Evolutionary conservation across 2,329 filamentous ascomycete genomes (phyloP).

Genomic region (Pyrenochaeta sp.): DNA sequence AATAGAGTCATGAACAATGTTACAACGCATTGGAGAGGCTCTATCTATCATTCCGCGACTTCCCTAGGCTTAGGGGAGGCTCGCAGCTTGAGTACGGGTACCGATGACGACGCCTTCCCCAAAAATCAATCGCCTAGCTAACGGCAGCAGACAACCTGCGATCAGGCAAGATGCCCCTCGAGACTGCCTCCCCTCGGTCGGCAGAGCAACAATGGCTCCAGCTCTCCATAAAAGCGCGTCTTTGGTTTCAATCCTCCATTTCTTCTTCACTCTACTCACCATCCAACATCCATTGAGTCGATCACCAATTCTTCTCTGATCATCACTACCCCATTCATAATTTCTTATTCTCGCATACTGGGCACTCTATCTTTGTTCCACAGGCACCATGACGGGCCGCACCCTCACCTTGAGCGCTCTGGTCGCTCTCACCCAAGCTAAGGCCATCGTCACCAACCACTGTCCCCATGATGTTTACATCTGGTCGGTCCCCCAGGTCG

Average conservation of each 20-base stretch:
- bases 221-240: conserved; percentile 4
- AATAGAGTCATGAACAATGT: background rate
- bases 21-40: too few species aligned
- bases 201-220: conserved; percentile 5
- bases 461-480: conserved; percentile 30
- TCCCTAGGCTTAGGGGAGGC: too few species aligned
- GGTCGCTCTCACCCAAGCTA: conserved; percentile 28
- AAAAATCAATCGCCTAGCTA: background rate
- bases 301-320: conserved; percentile 19
- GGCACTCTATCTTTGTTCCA: background rate
- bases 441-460: conserved; percentile 39
- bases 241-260: conserved; percentile 7
- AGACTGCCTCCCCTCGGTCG: conserved; percentile 11
- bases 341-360: conserved; percentile 2
- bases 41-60: too few species aligned
- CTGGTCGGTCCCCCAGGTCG: conserved; percentile 31
- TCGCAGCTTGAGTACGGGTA: too few species aligned
- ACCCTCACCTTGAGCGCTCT: conserved; percentile 24
- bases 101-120: background rate
- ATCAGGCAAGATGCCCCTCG: background rate
- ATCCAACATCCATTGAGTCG: conserved; percentile 18
- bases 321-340: conserved; percentile 13
- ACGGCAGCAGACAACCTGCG: background rate
- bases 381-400: conserved; percentile 24
- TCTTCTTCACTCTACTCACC: conserved; percentile 27